These are phyloP conservation scores for Aegilops bicornis DNA, from an alignment of 176 grass and related monocot species.

Conservation along the genomic window DNA sequence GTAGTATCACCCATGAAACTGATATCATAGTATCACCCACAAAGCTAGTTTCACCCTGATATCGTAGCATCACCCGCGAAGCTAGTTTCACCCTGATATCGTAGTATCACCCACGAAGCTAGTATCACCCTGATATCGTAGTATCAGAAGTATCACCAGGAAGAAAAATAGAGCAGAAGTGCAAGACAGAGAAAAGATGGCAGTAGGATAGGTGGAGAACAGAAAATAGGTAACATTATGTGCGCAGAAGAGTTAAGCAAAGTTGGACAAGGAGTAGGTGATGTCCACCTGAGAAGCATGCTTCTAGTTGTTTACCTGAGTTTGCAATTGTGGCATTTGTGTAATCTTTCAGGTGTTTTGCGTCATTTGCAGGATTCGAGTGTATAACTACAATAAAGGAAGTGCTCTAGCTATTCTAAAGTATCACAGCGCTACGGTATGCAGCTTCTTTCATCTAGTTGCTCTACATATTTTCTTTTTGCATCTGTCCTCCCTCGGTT, in stretches of 20 bases:
- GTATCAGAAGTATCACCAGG: no score
- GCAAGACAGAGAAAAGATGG: background rate
- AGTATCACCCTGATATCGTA: no score
- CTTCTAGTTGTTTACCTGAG: no score
- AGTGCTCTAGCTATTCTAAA: slow-evolving; percentile 70
- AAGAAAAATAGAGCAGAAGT: no score
- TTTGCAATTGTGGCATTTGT: slow-evolving; percentile 13
- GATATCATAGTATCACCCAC: no score
- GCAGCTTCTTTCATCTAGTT: slow-evolving; percentile 18
- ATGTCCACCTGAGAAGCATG: no score
- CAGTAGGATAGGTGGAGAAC: background rate
- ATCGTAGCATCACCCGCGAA: no score
- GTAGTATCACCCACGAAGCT: no score
- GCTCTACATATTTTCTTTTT: background rate
- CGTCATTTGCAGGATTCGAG: slow-evolving; percentile 62
- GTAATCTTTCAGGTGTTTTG: slow-evolving; percentile 14
- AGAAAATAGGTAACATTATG: slow-evolving; percentile 1
- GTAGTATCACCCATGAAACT: no score
- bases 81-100: no score
- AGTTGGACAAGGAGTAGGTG: background rate
- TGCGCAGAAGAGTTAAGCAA: background rate
- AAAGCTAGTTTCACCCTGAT: no score
- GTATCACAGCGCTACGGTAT: slow-evolving; percentile 75
- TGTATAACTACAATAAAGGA: slow-evolving; percentile 83
- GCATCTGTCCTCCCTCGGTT: no score